phyloP scores from a whole-genome alignment of 2,329 filamentous ascomycete species.

The Aspergillus aculeatinus region DNA sequence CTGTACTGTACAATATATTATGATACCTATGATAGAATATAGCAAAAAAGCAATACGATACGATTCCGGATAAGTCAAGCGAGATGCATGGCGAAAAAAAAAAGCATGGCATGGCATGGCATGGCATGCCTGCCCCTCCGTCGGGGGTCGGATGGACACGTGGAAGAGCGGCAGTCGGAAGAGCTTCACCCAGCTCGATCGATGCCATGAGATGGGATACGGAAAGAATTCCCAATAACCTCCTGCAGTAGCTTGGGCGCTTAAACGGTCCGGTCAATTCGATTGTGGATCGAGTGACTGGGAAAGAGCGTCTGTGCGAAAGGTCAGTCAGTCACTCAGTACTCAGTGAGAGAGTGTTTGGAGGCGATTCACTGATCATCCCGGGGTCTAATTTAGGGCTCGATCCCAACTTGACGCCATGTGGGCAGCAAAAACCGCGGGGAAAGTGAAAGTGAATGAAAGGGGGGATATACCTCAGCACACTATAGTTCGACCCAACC shows the following conservation, averaged over 20 bases:
- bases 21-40: background rate
- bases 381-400: background rate
- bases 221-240: background rate
- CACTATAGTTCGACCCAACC: background rate
- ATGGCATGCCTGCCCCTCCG: background rate
- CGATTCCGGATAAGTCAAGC: too few relatives aligned
- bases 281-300: background rate
- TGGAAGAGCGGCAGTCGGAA: background rate
- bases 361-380: background rate
- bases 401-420: background rate
- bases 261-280: background rate
- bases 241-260: background rate
- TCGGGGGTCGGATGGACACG: background rate
- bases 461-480: background rate
- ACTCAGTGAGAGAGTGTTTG: too few relatives aligned
- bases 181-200: background rate
- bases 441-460: background rate
- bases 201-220: background rate
- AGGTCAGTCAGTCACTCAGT: background rate
- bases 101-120: background rate
- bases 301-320: background rate
- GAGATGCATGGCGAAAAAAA: background rate
- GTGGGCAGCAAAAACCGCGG: background rate
- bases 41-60: background rate
- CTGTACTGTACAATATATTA: background rate